Percentiles rank a stretch among this genome's conserved stretches.
phyloP scores from a whole-genome alignment of 768 basidiomycete genomes.

The Pulveroboletus sp. region DNA sequence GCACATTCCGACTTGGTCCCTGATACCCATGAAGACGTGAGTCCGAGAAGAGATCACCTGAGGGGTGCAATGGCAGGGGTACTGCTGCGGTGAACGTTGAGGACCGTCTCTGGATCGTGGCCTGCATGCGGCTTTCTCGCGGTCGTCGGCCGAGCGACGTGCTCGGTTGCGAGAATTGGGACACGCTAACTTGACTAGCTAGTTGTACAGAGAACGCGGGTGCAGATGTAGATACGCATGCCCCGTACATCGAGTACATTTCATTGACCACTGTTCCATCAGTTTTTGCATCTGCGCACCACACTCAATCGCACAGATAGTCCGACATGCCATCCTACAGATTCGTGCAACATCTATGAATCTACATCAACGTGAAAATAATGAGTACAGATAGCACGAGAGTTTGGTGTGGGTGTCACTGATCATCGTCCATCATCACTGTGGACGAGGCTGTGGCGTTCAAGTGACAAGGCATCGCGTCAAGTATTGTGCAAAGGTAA shows the following conservation, averaged over 20 bases:
- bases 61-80: constrained; percentile 1
- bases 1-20: constrained; percentile 49
- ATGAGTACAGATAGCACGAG: neutral
- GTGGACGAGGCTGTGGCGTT: too few species aligned
- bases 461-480: neutral
- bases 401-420: neutral
- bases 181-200: neutral
- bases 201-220: too few species aligned
- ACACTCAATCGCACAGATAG: neutral
- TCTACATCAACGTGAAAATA: neutral
- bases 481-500: neutral
- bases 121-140: constrained; percentile 19
- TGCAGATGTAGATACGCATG: neutral
- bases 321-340: neutral
- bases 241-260: neutral
- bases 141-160: neutral
- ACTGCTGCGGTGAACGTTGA: constrained; percentile 20
- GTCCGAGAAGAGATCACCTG: constrained; percentile 36
- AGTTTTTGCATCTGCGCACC: neutral
- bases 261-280: neutral
- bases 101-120: constrained; percentile 22
- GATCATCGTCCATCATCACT: neutral
- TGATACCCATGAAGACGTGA: constrained; percentile 41
- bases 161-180: constrained; percentile 10
- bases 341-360: neutral